These are phyloP conservation scores for Salix purpurea DNA, from an alignment of 345 rosid species.

Conservation along the genomic window DNA sequence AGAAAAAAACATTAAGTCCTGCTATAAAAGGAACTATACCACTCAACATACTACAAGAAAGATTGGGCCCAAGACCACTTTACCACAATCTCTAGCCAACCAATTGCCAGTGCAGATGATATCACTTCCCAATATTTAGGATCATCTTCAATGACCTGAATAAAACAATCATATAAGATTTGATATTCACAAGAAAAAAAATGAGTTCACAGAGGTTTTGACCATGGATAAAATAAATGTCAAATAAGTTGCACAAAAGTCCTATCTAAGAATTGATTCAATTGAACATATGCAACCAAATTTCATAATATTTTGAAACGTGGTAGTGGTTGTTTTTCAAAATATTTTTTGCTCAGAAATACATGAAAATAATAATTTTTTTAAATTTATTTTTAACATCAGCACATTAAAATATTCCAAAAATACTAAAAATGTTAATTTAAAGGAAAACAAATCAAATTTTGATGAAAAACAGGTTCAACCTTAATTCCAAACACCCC, in stretches of 20 bases:
- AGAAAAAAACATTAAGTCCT: conserved; percentile 6
- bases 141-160: conserved; percentile 73
- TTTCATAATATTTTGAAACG: too few species aligned
- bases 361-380: too few species aligned
- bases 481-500: too few species aligned
- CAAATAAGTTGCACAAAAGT: background rate
- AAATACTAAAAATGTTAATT: too few species aligned
- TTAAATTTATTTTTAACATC: too few species aligned
- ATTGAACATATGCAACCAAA: background rate
- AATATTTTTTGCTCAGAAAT: too few species aligned
- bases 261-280: background rate
- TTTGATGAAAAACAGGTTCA: too few species aligned
- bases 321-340: too few species aligned
- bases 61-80: conserved; percentile 13
- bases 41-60: conserved; percentile 3
- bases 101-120: conserved; percentile 75
- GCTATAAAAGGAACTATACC: background rate
- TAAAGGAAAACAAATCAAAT: too few species aligned
- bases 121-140: conserved; percentile 81
- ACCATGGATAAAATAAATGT: background rate
- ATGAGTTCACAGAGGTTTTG: background rate
- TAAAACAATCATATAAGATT: background rate
- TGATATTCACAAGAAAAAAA: background rate
- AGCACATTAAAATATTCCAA: too few species aligned
- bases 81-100: conserved; percentile 92